Percentiles rank a stretch among this genome's conserved stretches.
These are phyloP conservation scores for Rhodotorula sp. DNA, from an alignment of 1,284 basidiomycete species.

Conservation along the genomic window DNA sequence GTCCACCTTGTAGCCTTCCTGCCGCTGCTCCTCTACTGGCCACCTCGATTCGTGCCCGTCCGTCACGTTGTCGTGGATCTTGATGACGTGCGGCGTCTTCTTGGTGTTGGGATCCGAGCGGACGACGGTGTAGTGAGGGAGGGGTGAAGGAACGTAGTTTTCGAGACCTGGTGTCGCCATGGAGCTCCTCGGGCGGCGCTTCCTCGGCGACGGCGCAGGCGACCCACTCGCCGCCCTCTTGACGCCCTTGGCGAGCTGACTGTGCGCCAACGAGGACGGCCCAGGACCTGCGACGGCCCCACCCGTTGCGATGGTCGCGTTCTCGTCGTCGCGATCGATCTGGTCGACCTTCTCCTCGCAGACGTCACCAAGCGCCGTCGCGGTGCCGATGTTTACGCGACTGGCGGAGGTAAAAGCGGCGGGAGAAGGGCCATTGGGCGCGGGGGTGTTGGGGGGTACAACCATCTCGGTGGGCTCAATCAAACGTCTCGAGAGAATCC, in stretches of 20 bases:
- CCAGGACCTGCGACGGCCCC: no score
- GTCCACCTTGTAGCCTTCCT: not conserved
- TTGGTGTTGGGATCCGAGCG: slow-evolving; percentile 1
- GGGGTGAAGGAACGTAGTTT: not conserved
- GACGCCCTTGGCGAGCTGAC: not conserved
- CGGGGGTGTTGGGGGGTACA: no score
- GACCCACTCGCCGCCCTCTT: not conserved
- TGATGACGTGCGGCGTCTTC: slow-evolving; percentile 18
- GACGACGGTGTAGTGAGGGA: slow-evolving; percentile 29
- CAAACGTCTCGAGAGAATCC: no score
- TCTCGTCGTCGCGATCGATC: not conserved
- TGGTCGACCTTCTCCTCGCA: no score
- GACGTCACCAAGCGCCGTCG: no score
- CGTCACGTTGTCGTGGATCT: slow-evolving; percentile 17
- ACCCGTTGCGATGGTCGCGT: no score
- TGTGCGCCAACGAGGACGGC: no score
- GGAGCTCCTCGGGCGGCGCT: not conserved
- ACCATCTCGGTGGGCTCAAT: no score
- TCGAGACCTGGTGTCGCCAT: no score
- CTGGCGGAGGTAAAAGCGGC: no score
- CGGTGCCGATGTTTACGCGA: no score
- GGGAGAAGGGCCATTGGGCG: no score
- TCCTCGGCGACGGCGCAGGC: not conserved
- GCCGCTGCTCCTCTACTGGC: slow-evolving; percentile 8
- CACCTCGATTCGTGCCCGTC: slow-evolving; percentile 16